A percentile compares a stretch with the other conserved stretches of the same genome.
These are phyloP conservation scores for Aspergillus sp. DNA, from an alignment of 2,329 filamentous ascomycete genomes.

Conservation along the genomic window DNA sequence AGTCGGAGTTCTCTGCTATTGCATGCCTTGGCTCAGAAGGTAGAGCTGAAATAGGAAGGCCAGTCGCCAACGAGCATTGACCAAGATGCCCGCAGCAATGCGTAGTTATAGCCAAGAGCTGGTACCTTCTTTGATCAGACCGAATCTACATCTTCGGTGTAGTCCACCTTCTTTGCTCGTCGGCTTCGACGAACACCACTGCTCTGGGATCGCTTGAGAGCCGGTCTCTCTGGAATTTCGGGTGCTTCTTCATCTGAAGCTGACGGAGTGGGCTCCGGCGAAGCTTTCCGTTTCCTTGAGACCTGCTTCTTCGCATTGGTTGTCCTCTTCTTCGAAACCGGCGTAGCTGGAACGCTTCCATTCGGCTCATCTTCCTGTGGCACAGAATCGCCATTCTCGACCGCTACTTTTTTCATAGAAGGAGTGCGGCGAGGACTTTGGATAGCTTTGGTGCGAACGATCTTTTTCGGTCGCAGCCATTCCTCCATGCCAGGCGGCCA, in stretches of 20 bases:
- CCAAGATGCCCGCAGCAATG: too few species aligned
- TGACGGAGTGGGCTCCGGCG: slow-evolving; percentile 28
- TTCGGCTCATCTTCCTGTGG: slow-evolving; percentile 9
- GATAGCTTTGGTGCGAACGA: slow-evolving; percentile 27
- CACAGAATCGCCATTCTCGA: slow-evolving; percentile 7
- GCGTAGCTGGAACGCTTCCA: slow-evolving; percentile 19
- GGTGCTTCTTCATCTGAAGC: slow-evolving; percentile 27
- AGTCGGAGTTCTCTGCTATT: too few species aligned
- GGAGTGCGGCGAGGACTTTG: slow-evolving; percentile 24
- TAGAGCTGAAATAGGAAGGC: too few species aligned
- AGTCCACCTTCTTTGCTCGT: slow-evolving; percentile 38
- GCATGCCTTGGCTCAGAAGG: too few species aligned
- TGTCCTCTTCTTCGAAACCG: slow-evolving; percentile 20
- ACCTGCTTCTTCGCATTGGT: slow-evolving; percentile 21
- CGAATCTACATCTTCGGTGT: slow-evolving; percentile 36
- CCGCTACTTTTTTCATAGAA: slow-evolving; percentile 20
- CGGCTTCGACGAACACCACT: slow-evolving; percentile 30
- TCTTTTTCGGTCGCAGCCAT: slow-evolving; percentile 81
- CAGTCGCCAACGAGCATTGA: too few species aligned
- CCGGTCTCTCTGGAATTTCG: slow-evolving; percentile 15
- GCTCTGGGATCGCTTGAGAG: slow-evolving; percentile 9
- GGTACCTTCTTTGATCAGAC: background rate
- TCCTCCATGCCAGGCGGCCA: slow-evolving; percentile 91
- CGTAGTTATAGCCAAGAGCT: too few species aligned
- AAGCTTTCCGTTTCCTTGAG: slow-evolving; percentile 36